Conservation (phyloP, 108 stramenopile species). For the Cyclotella cryptica region DNA sequence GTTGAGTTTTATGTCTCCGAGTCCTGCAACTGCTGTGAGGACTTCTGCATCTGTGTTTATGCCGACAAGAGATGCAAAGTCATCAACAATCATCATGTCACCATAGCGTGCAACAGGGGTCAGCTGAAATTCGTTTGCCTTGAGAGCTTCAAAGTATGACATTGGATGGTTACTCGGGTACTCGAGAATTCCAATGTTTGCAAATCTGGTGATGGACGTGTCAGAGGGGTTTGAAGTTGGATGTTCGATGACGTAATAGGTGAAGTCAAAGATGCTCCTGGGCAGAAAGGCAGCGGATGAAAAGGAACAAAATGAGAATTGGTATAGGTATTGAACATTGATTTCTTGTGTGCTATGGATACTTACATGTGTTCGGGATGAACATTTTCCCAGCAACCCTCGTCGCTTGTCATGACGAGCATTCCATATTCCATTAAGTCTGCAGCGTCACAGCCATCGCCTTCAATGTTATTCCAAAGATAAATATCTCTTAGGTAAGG, state of each 20-base stretch:
- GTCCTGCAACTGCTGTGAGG: conserved; percentile 27
- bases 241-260: conserved; percentile 32
- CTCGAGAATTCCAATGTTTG: conserved; percentile 26
- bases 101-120: conserved; percentile 42
- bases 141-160: conserved; percentile 46
- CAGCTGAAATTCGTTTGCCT: background rate
- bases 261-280: conserved; percentile 49
- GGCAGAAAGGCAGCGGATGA: background rate
- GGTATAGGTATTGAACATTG: background rate
- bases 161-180: conserved; percentile 43
- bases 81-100: conserved; percentile 48
- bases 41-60: conserved; percentile 20
- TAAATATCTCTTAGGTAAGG: conserved; percentile 37
- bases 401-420: conserved; percentile 44
- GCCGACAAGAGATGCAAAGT: conserved; percentile 23
- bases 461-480: conserved; percentile 32
- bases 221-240: conserved; percentile 21
- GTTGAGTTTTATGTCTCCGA: conserved; percentile 24
- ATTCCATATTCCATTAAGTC: conserved; percentile 43
- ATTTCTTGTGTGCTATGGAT: no score
- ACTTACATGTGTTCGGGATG: conserved; percentile 55
- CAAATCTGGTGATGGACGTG: conserved; percentile 35
- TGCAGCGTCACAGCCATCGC: conserved; percentile 38
- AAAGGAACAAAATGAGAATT: background rate
- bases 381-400: conserved; percentile 60